Evolutionary conservation across 169 alveolate species (phyloP), one percentile per base, ranked within the genome.

Genomic region (Perkinsus olseni): DNA sequence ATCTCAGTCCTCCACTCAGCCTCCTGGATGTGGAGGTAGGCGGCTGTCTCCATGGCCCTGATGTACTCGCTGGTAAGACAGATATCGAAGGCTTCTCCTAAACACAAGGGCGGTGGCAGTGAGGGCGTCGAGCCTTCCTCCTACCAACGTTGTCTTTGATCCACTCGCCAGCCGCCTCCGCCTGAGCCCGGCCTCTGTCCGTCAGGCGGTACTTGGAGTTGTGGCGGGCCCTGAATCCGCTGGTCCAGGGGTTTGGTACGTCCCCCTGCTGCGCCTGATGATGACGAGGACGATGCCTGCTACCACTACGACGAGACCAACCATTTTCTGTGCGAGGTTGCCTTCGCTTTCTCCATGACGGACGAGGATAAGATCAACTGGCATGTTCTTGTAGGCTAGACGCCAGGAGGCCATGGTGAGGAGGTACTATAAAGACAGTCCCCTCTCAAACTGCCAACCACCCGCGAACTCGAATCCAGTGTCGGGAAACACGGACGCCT

Each of bases 21-120:
- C 38, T 92, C 91, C 38, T 96, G 96, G 0, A 95, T 96, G 17
- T 94, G 94, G n/a, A 95, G 50, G 93, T 92, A 94, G 0, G 96
- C 96, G 28, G 96, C 96, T 37, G 96, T 95, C 93, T 95, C 96
- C 96, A 95, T 95, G 48, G 96, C 96, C 38, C 96, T 92, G 38
- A 94, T 95, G 74, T 95, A 95, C 37, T 95, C 96, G 0, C 96
- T 93, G n/a, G 96, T 95, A 91, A 94, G 94, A 74, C 94, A 95
- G 39, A 93, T 94, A 74, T 95, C 96, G 51, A 95, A 95, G 21
- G 94, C 93, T 21, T 92, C 37, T 8, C 95, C 94, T 28, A 24
- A 11, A 40, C 50, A n/a, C n/a, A n/a, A n/a, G n/a, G n/a, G n/a
- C n/a, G n/a, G 50, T 40, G 50, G 50, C 11, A 62, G 31, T 13